phyloP scores from a whole-genome alignment of 2,329 filamentous ascomycete genomes.

The Trichoderma sp. region DNA sequence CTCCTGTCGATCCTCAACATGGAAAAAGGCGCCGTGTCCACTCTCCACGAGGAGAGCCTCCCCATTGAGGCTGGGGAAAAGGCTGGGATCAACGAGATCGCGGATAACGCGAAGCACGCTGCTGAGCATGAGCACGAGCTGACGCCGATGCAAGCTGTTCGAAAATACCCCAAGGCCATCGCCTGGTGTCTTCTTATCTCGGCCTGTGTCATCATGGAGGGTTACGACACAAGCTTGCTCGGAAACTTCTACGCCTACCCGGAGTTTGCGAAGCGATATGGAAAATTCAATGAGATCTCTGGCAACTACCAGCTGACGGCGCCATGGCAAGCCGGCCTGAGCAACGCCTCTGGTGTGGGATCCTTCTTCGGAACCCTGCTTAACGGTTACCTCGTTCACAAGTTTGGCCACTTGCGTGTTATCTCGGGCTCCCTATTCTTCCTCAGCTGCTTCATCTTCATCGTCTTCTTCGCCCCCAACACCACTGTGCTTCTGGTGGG shows the following conservation, averaged over 20 bases:
- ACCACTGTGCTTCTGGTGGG: conserved; percentile 39
- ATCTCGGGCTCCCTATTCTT: conserved; percentile 13
- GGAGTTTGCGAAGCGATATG: conserved; percentile 13
- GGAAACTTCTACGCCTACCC: conserved; percentile 39
- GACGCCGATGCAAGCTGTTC: conserved; percentile 26
- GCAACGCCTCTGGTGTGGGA: conserved; percentile 43
- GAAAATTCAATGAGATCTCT: conserved; percentile 16
- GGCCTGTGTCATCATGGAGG: conserved; percentile 43
- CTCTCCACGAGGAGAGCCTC: conserved; percentile 16
- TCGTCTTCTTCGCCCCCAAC: conserved; percentile 44
- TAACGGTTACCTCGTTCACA: conserved; percentile 42
- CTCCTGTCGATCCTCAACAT: conserved; percentile 6
- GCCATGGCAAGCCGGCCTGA: conserved; percentile 49
- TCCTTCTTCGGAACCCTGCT: conserved; percentile 47
- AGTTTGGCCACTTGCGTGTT: conserved; percentile 40
- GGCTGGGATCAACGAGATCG: conserved; percentile 4
- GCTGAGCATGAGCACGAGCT: conserved; percentile 16
- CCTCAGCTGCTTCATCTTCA: conserved; percentile 43
- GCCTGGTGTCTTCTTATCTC: conserved; percentile 37
- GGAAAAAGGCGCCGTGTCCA: conserved; percentile 8
- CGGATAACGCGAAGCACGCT: background rate
- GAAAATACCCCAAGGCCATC: conserved; percentile 35
- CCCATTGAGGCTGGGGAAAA: conserved; percentile 3
- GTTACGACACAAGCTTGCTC: conserved; percentile 37
- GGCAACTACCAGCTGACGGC: conserved; percentile 40